Conservation (phyloP, 169 alveolate species). For the Blepharisma undulans region DNA sequence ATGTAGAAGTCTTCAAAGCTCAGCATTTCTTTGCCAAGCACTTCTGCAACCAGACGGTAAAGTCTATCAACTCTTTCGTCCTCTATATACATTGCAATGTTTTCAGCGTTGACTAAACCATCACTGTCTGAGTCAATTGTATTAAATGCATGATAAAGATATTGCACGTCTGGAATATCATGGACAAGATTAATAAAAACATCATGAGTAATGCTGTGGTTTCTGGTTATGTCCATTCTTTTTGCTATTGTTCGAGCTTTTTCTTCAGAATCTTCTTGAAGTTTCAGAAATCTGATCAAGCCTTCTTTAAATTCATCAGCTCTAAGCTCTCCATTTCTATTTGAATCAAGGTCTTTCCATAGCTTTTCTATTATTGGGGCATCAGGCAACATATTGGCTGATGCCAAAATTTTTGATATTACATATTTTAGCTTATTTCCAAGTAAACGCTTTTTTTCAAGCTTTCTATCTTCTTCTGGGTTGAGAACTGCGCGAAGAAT, state of each 20-base stretch:
- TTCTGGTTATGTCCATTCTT: neutral
- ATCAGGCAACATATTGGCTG: neutral
- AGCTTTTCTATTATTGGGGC: neutral
- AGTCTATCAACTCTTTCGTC: neutral
- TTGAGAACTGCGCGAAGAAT: neutral
- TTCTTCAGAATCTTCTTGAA: neutral
- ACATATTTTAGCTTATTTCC: constrained; percentile 7
- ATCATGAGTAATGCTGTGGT: neutral
- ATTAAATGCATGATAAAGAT: neutral
- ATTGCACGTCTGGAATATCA: neutral
- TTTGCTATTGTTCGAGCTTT: neutral
- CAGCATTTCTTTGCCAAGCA: neutral
- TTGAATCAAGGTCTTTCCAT: neutral
- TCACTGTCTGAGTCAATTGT: constrained; percentile 7
- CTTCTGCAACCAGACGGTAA: neutral
- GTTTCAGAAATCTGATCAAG: neutral
- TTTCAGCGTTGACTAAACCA: neutral
- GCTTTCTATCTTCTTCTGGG: neutral
- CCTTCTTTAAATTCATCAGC: neutral
- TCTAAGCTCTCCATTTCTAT: neutral
- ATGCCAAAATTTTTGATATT: neutral
- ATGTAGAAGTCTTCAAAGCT: neutral
- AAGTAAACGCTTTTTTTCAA: neutral
- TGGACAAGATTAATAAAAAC: neutral
- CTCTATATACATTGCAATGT: neutral